A percentile compares a stretch with the other conserved stretches of the same genome.
phyloP scores from a whole-genome alignment of 768 basidiomycete species.

The Agaricus subrufescens region DNA sequence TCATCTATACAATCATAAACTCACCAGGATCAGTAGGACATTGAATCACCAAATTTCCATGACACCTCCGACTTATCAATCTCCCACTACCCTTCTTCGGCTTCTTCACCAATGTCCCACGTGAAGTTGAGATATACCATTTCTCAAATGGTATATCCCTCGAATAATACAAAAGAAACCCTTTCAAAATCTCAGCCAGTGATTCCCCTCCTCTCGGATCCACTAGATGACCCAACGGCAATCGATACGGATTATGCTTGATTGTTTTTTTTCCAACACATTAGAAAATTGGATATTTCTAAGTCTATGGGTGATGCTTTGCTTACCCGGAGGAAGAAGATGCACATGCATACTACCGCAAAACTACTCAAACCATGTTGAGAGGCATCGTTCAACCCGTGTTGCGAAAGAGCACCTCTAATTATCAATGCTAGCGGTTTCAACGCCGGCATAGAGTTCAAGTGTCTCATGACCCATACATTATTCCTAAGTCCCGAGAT shows the following conservation, averaged over 20 bases:
- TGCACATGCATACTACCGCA: conserved; percentile 55
- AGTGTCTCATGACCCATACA: conserved; percentile 45
- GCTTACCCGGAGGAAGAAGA: conserved; percentile 65
- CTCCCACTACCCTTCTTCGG: conserved; percentile 12
- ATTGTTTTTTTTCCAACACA: too few species aligned
- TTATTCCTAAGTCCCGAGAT: conserved; percentile 50
- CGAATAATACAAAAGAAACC: conserved; percentile 68
- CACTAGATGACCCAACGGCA: conserved; percentile 36
- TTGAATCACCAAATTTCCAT: conserved; percentile 28
- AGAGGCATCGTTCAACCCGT: conserved; percentile 59
- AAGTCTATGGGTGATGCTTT: background rate
- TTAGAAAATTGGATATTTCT: too few species aligned
- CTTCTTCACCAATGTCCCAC: conserved; percentile 27
- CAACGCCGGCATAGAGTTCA: conserved; percentile 53
- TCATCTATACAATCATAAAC: background rate
- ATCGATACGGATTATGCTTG: conserved; percentile 60
- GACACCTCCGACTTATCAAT: conserved; percentile 22
- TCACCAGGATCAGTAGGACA: conserved; percentile 14
- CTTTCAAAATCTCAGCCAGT: conserved; percentile 55
- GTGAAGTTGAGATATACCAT: conserved; percentile 34
- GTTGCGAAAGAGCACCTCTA: conserved; percentile 56
- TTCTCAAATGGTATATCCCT: conserved; percentile 34
- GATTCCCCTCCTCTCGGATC: conserved; percentile 44
- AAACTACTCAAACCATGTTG: conserved; percentile 65
- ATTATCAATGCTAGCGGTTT: conserved; percentile 55